A percentile compares a stretch with the other conserved stretches of the same genome.
Evolutionary conservation across 2,329 filamentous ascomycete genomes (phyloP).

Genomic region (Drechslerella dactyloides): DNA sequence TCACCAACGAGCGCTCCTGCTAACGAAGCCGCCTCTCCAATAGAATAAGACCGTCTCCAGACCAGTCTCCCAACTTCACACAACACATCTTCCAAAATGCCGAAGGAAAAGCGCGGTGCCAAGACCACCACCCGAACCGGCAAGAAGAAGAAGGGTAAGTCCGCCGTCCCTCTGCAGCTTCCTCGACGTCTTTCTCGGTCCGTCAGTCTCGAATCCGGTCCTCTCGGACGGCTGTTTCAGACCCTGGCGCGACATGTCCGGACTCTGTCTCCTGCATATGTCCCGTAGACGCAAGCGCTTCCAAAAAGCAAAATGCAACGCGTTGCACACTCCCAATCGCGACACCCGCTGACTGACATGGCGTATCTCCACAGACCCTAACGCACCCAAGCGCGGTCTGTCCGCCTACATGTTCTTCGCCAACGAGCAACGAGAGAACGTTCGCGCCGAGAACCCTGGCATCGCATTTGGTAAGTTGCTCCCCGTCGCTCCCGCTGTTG

Average conservation of each 20-base stretch:
- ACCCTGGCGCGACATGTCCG: background rate
- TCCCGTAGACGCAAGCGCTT: background rate
- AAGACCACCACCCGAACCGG: constrained; percentile 41
- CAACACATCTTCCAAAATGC: constrained; percentile 48
- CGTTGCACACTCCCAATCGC: constrained; percentile 19
- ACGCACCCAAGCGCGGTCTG: constrained; percentile 98
- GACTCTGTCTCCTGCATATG: background rate
- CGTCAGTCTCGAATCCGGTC: too few species aligned
- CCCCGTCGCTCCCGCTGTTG: background rate
- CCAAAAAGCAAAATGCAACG: constrained; percentile 19
- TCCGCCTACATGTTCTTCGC: constrained; percentile 99
- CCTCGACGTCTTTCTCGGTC: too few species aligned
- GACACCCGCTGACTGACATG: constrained; percentile 15
- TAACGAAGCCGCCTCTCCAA: constrained; percentile 18
- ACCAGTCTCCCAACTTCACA: constrained; percentile 18
- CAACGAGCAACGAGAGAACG: constrained; percentile 98
- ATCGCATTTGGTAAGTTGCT: constrained; percentile 83
- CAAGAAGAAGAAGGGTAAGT: constrained; percentile 51
- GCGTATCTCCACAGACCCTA: constrained; percentile 75
- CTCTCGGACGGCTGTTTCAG: background rate
- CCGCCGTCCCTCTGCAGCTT: too few species aligned
- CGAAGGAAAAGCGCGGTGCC: constrained; percentile 29
- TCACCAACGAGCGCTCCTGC: background rate
- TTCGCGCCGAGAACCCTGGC: constrained; percentile 96
- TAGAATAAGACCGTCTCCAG: constrained; percentile 40